A percentile compares a stretch with the other conserved stretches of the same genome.
Evolutionary conservation across 352 stramenopile species (phyloP).

Genomic region (Sclerospora graminicola): DNA sequence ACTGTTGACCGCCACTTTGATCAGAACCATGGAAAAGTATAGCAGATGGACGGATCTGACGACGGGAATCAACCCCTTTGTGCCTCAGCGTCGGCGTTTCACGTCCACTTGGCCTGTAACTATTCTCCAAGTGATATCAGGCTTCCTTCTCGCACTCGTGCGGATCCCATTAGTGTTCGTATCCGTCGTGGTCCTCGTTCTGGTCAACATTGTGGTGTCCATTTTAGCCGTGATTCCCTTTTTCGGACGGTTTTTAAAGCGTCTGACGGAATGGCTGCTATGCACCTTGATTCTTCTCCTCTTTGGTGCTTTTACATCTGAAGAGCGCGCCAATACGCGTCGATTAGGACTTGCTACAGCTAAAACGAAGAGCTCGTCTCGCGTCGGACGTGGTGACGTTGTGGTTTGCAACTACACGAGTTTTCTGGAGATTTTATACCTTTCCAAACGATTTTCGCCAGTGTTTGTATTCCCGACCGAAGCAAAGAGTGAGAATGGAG

Average conservation of each 20-base stretch:
- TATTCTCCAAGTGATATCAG: constrained; percentile 31
- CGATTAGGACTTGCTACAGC: constrained; percentile 49
- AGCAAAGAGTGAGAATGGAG: constrained; percentile 33
- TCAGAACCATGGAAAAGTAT: constrained; percentile 79
- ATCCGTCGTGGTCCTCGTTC: constrained; percentile 23
- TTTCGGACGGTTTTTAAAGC: constrained; percentile 55
- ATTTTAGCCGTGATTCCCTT: constrained; percentile 54
- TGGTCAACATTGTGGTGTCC: constrained; percentile 42
- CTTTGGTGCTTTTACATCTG: constrained; percentile 52
- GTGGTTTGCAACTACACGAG: constrained; percentile 79
- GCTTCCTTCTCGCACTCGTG: constrained; percentile 35
- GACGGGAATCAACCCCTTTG: constrained; percentile 83
- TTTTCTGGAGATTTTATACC: constrained; percentile 71
- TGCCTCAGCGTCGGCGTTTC: constrained; percentile 58
- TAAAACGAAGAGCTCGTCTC: constrained; percentile 23
- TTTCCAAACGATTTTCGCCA: constrained; percentile 67
- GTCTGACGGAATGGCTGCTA: constrained; percentile 58
- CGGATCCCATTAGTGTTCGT: constrained; percentile 46
- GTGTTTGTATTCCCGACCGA: constrained; percentile 60
- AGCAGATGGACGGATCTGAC: constrained; percentile 76
- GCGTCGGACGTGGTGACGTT: constrained; percentile 42
- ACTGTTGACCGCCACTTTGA: no score
- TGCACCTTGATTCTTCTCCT: constrained; percentile 56
- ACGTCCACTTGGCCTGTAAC: constrained; percentile 29
- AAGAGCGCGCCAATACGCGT: constrained; percentile 62